Evolutionary conservation across 495 filamentous ascomycete genomes (phyloP).

Genomic region (Aspergillus baeticus): DNA sequence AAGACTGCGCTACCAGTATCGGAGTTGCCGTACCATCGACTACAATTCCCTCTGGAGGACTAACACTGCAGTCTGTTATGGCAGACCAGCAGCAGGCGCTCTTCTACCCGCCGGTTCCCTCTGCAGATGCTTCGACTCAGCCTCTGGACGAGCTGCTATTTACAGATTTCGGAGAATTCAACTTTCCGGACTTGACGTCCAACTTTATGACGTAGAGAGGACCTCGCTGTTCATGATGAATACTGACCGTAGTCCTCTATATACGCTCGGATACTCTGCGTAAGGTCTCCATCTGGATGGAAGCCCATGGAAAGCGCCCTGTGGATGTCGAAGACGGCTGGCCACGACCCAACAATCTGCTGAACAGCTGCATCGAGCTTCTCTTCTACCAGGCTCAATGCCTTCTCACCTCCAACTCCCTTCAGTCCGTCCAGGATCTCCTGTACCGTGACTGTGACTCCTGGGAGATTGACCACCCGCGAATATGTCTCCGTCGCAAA

Average conservation of each 20-base stretch:
- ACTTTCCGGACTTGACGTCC: constrained; percentile 11
- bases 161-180: constrained; percentile 7
- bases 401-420: neutral
- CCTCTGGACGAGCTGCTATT: constrained; percentile 7
- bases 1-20: constrained; percentile 22
- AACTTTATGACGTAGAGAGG: constrained; percentile 7
- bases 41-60: neutral
- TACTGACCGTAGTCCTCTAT: constrained; percentile 6
- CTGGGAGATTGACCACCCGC: constrained; percentile 3
- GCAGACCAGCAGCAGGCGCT: neutral
- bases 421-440: neutral
- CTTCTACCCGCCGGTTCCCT: constrained; percentile 1
- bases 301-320: neutral
- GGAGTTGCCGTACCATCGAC: neutral
- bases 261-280: constrained; percentile 3
- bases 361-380: neutral
- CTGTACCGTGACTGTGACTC: neutral
- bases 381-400: neutral
- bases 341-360: constrained; percentile 4
- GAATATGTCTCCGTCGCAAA: neutral
- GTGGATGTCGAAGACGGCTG: neutral
- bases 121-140: neutral
- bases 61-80: neutral
- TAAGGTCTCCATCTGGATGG: constrained; percentile 1
- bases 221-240: neutral